Conservation (phyloP, 768 basidiomycete genomes). For the Boletus insuetus region DNA sequence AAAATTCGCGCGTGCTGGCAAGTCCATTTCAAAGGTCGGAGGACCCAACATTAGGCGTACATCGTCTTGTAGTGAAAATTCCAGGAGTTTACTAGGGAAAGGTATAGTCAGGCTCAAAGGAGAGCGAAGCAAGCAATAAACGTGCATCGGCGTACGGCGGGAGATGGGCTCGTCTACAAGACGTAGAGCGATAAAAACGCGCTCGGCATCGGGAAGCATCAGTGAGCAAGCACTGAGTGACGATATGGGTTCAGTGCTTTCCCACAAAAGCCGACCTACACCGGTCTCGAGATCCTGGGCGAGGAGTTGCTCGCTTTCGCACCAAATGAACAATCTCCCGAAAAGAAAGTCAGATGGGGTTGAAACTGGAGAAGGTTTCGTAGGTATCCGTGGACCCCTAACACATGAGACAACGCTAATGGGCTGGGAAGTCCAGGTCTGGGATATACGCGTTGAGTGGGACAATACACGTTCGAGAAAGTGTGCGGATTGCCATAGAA, state of each 20-base stretch:
- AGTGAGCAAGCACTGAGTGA: slow-evolving; percentile 20
- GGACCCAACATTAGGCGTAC: slow-evolving; percentile 12
- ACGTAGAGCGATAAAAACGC: slow-evolving; percentile 21
- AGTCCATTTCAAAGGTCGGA: slow-evolving; percentile 13
- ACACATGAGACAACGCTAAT: slow-evolving; percentile 7
- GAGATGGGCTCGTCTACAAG: slow-evolving; percentile 14
- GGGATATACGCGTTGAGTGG: slow-evolving; percentile 18
- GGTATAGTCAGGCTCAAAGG: slow-evolving; percentile 2
- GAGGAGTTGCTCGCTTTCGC: slow-evolving; percentile 18
- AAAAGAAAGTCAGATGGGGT: slow-evolving; percentile 23
- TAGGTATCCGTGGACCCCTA: slow-evolving; percentile 15
- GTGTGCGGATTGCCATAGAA: slow-evolving; percentile 17
- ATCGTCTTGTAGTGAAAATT: slow-evolving; percentile 17
- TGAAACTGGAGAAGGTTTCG: slow-evolving; percentile 12
- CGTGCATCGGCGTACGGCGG: slow-evolving; percentile 20
- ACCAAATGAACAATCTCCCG: slow-evolving; percentile 24
- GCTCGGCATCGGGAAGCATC: slow-evolving; percentile 13
- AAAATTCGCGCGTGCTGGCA: slow-evolving; percentile 16
- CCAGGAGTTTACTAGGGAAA: slow-evolving; percentile 19
- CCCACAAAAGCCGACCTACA: slow-evolving; percentile 18
- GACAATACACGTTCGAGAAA: slow-evolving; percentile 18
- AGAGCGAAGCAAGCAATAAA: background rate
- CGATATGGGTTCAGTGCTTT: slow-evolving; percentile 12
- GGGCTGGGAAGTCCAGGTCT: slow-evolving; percentile 20
- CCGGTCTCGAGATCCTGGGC: slow-evolving; percentile 22